These are phyloP conservation scores for Trichodelitschia bisporula DNA, from an alignment of 495 filamentous ascomycete species.

Conservation along the genomic window DNA sequence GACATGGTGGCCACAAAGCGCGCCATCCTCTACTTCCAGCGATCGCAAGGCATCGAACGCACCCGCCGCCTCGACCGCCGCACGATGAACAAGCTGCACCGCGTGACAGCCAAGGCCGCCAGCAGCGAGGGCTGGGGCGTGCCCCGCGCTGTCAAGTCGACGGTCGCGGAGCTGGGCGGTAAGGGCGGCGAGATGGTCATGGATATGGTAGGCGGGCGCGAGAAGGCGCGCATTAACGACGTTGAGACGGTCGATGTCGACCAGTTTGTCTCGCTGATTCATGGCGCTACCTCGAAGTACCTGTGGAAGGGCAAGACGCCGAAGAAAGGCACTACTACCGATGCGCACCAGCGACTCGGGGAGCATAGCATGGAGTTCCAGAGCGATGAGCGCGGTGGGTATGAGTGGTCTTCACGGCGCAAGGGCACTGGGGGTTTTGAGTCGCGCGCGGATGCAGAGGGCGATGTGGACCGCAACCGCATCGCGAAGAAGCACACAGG, in stretches of 20 bases:
- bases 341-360: constrained; percentile 18
- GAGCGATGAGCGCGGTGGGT: constrained; percentile 38
- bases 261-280: constrained; percentile 47
- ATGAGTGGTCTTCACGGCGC: constrained; percentile 35
- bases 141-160: constrained; percentile 80
- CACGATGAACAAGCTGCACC: constrained; percentile 61
- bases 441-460: neutral
- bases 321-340: constrained; percentile 23
- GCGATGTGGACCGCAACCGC: neutral
- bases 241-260: constrained; percentile 81
- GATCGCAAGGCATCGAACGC: constrained; percentile 53
- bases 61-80: constrained; percentile 59
- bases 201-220: constrained; percentile 63
- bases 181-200: constrained; percentile 86
- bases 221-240: constrained; percentile 73
- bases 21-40: constrained; percentile 73
- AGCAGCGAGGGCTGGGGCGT: constrained; percentile 56
- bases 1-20: constrained; percentile 59
- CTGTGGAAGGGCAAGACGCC: constrained; percentile 77
- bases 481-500: no score
- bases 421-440: neutral
- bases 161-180: constrained; percentile 81
- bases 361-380: constrained; percentile 37
- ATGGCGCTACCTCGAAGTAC: constrained; percentile 69
- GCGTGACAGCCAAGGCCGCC: constrained; percentile 66